Evolutionary conservation across 2,329 filamentous ascomycete genomes (phyloP).

Genomic region (Trichoderma atroviride): DNA sequence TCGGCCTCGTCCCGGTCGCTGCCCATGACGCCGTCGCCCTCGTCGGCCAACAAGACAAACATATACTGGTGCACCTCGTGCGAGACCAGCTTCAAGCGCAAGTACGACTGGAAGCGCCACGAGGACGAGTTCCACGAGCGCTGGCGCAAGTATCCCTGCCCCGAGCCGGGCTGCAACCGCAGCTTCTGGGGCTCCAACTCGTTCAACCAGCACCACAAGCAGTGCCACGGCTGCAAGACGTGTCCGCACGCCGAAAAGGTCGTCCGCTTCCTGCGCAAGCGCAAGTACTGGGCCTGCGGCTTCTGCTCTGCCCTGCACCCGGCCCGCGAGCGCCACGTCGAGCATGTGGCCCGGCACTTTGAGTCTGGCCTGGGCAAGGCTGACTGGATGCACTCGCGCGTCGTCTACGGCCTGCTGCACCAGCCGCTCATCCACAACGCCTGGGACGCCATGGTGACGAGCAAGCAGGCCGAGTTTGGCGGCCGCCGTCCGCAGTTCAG

Average conservation of each 20-base stretch:
- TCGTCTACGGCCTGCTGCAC: conserved; percentile 68
- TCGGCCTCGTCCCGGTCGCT: conserved; percentile 42
- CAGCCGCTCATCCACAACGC: conserved; percentile 63
- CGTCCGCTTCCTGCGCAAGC: conserved; percentile 63
- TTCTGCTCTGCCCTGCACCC: conserved; percentile 67
- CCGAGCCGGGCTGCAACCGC: conserved; percentile 64
- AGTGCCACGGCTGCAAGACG: conserved; percentile 65
- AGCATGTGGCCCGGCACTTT: conserved; percentile 69
- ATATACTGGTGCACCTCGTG: conserved; percentile 61
- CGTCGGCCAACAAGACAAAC: conserved; percentile 44
- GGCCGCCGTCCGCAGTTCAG: conserved; percentile 61
- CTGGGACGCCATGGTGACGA: conserved; percentile 60
- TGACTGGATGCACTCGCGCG: conserved; percentile 70
- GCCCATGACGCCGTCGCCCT: conserved; percentile 40
- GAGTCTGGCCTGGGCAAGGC: conserved; percentile 63
- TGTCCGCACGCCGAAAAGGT: conserved; percentile 67
- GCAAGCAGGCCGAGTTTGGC: conserved; percentile 58
- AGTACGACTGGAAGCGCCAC: conserved; percentile 71
- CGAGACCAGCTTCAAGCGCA: conserved; percentile 68
- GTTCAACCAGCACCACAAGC: conserved; percentile 69
- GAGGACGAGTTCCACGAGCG: conserved; percentile 72
- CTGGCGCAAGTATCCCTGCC: conserved; percentile 68
- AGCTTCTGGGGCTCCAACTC: conserved; percentile 70
- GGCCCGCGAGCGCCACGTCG: conserved; percentile 67
- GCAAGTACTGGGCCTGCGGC: conserved; percentile 69